Base-by-base conservation (phyloP, 148 eudicot genomes). In the Chenopodium album region DNA sequence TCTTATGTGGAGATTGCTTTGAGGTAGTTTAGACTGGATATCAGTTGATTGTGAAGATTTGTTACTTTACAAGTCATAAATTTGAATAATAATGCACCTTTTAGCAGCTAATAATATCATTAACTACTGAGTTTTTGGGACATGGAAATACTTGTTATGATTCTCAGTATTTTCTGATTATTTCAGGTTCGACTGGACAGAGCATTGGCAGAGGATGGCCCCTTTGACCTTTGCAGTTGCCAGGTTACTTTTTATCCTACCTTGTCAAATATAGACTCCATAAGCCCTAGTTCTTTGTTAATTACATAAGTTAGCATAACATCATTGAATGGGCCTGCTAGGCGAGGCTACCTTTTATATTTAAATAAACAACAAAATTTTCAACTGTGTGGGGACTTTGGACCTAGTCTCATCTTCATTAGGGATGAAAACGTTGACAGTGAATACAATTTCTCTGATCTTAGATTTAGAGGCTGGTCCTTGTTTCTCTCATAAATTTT, bases 221-320 rank as follows among this genome's bases (percentile, higher is more conserved):
- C 99, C 32, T 96, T 96, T 85, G 99, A 96, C 86, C 73, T 96
- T 52, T 92, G 94, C 82, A 96, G 99, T 85, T 96, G 99, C 87
- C 99, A 96, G 97, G 99, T 94, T 2, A 12, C 9, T 20, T 20
- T 62, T 62, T n/a, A 22, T 62, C 9, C 13, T 62, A 62, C n/a
- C 71, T 67, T 16, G 4, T 13, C 47, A 48, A 50, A 62, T 26
- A 2, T 63, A 37, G 67, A 44, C 9, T 62, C n/a, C 62, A 56
- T 56, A 17, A 56, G 19, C 17, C 22, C 62, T 56, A 56, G 41
- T 56, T 31, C 31, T 75, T 56, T 46, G 23, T 28, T 68, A 3
- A 20, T 54, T 37, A 52, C 68, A 77, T 44, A 69, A 41, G 46
- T 77, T 60, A 64, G 78, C 56, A 9, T 78, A 29, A 48, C 48